These are phyloP conservation scores for Gamarada debralockiae DNA, from an alignment of 495 filamentous ascomycete genomes.

Conservation along the genomic window DNA sequence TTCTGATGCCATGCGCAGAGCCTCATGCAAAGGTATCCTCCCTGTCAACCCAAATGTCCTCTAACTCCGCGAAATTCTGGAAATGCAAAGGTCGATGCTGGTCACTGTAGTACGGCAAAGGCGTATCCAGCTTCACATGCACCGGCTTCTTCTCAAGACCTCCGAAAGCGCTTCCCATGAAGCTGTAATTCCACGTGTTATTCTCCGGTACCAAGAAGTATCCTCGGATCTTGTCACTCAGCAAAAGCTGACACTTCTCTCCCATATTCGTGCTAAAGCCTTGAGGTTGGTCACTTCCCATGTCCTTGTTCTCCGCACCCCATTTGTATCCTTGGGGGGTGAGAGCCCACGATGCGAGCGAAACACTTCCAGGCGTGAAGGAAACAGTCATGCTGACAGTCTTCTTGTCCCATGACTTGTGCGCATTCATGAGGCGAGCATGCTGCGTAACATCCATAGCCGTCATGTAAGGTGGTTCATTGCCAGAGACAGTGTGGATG, in stretches of 20 bases:
- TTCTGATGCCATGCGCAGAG: background rate
- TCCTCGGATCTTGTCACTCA: slow-evolving; percentile 88
- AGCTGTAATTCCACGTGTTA: slow-evolving; percentile 95
- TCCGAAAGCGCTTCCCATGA: slow-evolving; percentile 88
- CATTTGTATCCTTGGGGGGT: slow-evolving; percentile 93
- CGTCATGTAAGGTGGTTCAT: slow-evolving; percentile 94
- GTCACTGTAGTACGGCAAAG: slow-evolving; percentile 86
- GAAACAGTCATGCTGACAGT: slow-evolving; percentile 94
- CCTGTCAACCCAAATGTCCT: slow-evolving; percentile 86
- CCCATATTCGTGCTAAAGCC: slow-evolving; percentile 93
- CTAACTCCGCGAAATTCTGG: slow-evolving; percentile 86
- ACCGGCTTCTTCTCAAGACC: slow-evolving; percentile 84
- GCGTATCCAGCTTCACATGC: slow-evolving; percentile 91
- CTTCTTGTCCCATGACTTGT: slow-evolving; percentile 88
- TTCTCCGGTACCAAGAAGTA: slow-evolving; percentile 95
- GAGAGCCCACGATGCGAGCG: slow-evolving; percentile 86
- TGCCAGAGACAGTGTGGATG: slow-evolving; percentile 93
- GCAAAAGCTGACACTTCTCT: slow-evolving; percentile 88
- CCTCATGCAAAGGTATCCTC: slow-evolving; percentile 76
- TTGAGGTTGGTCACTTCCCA: slow-evolving; percentile 82
- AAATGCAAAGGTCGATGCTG: slow-evolving; percentile 93
- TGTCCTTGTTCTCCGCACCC: slow-evolving; percentile 95
- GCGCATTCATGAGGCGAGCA: slow-evolving; percentile 77
- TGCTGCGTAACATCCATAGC: slow-evolving; percentile 92
- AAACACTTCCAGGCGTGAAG: slow-evolving; percentile 98